These are phyloP conservation scores for Alliaria petiolata DNA, from an alignment of 345 rosid genomes.

Conservation along the genomic window DNA sequence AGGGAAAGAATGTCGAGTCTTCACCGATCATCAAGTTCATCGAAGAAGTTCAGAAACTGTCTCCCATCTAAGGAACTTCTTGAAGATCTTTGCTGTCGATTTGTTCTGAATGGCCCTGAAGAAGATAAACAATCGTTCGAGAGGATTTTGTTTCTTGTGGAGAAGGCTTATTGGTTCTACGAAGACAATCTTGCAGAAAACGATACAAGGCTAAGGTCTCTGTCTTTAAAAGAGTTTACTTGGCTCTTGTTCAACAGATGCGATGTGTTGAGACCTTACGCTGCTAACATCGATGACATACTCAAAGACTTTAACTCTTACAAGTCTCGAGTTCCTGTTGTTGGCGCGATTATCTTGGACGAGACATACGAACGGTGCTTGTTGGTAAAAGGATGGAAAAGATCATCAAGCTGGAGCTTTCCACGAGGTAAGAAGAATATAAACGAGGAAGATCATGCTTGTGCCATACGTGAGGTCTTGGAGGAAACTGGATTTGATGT, in stretches of 20 bases:
- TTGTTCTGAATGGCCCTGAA: background rate
- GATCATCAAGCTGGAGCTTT: background rate
- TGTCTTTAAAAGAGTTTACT: background rate
- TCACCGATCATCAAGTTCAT: background rate
- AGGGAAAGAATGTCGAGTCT: background rate
- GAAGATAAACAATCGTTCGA: background rate
- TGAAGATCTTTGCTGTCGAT: background rate
- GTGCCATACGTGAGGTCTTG: background rate
- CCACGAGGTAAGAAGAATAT: background rate
- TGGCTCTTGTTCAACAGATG: background rate
- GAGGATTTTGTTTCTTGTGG: background rate
- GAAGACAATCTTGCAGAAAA: background rate
- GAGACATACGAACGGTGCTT: background rate
- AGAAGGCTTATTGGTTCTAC: background rate
- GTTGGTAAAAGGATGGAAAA: background rate
- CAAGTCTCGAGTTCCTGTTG: background rate
- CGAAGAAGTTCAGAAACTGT: background rate
- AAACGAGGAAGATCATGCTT: background rate
- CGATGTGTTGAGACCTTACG: background rate
- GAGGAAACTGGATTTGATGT: background rate
- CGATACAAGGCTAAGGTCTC: background rate
- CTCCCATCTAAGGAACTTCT: background rate
- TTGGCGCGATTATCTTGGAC: background rate
- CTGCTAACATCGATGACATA: background rate
- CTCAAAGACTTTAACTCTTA: background rate